Evolutionary conservation across 768 basidiomycete species (phyloP).

Genomic region (Amanita jacksonii): DNA sequence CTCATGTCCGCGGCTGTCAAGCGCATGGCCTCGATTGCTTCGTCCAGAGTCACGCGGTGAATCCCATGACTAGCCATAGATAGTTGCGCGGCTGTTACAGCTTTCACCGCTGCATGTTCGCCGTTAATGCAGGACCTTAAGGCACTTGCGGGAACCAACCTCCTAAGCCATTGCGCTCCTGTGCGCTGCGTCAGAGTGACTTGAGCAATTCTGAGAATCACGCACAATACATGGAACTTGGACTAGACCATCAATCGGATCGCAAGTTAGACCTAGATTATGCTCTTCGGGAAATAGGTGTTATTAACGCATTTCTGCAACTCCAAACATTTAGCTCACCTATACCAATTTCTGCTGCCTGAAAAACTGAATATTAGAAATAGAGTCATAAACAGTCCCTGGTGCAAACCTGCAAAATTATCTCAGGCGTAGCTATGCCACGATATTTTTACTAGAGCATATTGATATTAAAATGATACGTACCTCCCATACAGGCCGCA

Average conservation of each 20-base stretch:
- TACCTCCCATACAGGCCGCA: constrained; percentile 89
- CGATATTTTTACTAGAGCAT: neutral
- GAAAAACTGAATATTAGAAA: constrained; percentile 6
- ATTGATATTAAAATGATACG: constrained; percentile 13
- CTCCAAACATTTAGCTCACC: constrained; percentile 33
- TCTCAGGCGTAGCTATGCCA: constrained; percentile 62
- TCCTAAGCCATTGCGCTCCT: constrained; percentile 83
- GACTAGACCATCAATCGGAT: constrained; percentile 88
- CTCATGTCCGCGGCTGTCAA: constrained; percentile 93
- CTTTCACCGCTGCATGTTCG: constrained; percentile 65
- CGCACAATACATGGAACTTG: constrained; percentile 94
- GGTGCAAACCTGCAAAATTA: constrained; percentile 55
- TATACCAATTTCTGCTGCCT: constrained; percentile 88
- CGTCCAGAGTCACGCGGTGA: constrained; percentile 82
- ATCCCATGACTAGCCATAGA: constrained; percentile 88
- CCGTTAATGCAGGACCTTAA: neutral
- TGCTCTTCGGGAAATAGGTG: constrained; percentile 44
- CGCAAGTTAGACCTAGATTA: constrained; percentile 84
- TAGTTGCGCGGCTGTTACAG: constrained; percentile 87
- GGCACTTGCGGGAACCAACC: constrained; percentile 30
- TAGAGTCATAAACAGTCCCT: constrained; percentile 8
- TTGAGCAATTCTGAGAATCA: constrained; percentile 9
- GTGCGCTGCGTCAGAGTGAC: constrained; percentile 2
- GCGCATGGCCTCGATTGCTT: constrained; percentile 93
- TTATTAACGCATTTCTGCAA: neutral